Evolutionary conservation across 2,329 filamentous ascomycete genomes (phyloP), one percentile per base, ranked within the genome.

Genomic region (Thielaviopsis euricoi): DNA sequence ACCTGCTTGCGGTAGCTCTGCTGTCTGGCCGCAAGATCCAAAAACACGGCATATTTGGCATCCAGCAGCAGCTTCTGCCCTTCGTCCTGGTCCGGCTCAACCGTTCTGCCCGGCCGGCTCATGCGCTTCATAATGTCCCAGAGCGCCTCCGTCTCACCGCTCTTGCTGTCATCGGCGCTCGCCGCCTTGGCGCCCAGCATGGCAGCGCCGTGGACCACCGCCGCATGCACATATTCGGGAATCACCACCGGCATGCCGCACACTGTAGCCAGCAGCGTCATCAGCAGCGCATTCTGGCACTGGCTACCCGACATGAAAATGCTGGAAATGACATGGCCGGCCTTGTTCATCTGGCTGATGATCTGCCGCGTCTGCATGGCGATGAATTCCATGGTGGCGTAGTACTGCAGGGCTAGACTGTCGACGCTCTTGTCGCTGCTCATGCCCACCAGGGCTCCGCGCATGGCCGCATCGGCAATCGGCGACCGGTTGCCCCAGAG

Each of bases 231-330:
- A 66, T 98, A 97, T 55, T 86, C 80, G 0, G 93, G 93, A 58
- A 97, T 95, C 43, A 96, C 75, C 21, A 98, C 91, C 1, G 91
- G 91, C 84, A 95, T 90, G 64, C 83, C 78, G 71, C 91, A 97
- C 0, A 86, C 86, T 0, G 90, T 93, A 15, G 93, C 89, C 65
- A 98, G 86, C 17, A 98, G 81, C 59, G 83, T 79, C 85, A 98
- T 95, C 58, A 98, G 77, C 61, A 97, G 82, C 37, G 85, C 82
- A 71, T 98, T 98, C 72, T 96, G 90, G 75, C 93, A 98, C 70
- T 97, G 93, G 12, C 88, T 94, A 61, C 93, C 93, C 4, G 89
- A 95, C 93, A 98, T 97, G 80, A 97, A 98, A 71, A 98, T 95
- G 62, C 86, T 91, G 54, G 79, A 83, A 69, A 98, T 90, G 64